A percentile compares a stretch with the other conserved stretches of the same genome.
phyloP scores from a whole-genome alignment of 257 asterid species.

The Paraleonurus japonicus region DNA sequence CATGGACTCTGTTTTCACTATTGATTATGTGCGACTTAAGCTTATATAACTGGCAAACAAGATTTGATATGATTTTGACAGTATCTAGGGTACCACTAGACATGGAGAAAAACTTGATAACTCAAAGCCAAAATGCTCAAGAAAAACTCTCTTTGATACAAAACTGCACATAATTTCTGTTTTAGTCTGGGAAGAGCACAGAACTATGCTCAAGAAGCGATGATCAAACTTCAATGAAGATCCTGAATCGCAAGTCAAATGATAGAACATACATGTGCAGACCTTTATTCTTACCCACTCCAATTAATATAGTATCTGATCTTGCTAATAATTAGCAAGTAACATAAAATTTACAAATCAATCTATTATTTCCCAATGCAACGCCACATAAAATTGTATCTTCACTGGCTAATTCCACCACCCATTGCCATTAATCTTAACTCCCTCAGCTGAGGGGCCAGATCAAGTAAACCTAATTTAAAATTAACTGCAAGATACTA shows the following conservation, averaged over 20 bases:
- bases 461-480: not conserved
- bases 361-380: not conserved
- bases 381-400: not conserved
- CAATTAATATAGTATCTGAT: not conserved
- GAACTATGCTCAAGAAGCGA: not conserved
- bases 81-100: not conserved
- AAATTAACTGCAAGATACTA: constrained; percentile 1
- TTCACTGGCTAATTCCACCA: not conserved
- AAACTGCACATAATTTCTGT: not conserved
- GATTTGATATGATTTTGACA: not conserved
- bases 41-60: not conserved
- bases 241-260: not conserved
- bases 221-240: not conserved
- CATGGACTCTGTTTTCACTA: not conserved
- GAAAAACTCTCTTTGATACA: not conserved
- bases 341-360: not conserved
- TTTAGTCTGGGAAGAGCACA: not conserved
- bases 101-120: not conserved
- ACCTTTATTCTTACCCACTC: not conserved
- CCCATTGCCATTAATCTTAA: not conserved
- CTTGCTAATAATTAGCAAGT: constrained; percentile 2
- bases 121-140: not conserved
- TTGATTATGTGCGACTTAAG: not conserved
- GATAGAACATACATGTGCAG: not conserved
- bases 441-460: not conserved